Evolutionary conservation across 768 basidiomycete genomes (phyloP).

Genomic region (Mycena floridula): DNA sequence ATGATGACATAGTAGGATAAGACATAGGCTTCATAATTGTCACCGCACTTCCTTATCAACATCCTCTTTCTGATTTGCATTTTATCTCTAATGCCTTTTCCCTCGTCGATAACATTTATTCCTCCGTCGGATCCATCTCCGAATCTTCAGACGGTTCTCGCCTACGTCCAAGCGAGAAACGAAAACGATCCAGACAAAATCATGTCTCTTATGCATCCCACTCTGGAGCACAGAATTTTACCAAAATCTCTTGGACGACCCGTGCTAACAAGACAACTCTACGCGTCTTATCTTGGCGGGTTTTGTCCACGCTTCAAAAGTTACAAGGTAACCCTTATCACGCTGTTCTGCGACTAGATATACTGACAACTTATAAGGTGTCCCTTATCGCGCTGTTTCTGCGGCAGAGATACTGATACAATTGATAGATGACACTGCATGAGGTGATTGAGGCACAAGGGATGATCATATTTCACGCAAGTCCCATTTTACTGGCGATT

Average conservation of each 20-base stretch:
- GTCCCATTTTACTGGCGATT: constrained; percentile 5
- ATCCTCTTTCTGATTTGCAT: no score
- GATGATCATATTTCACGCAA: constrained; percentile 24
- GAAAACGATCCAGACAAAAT: constrained; percentile 16
- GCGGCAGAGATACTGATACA: neutral
- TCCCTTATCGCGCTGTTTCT: constrained; percentile 4
- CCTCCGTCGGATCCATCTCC: constrained; percentile 24
- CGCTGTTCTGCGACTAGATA: neutral
- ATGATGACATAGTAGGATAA: neutral
- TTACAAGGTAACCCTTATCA: constrained; percentile 20
- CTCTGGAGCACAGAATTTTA: constrained; percentile 28
- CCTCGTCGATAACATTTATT: constrained; percentile 12
- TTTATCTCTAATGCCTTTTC: constrained; percentile 1
- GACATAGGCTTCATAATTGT: no score
- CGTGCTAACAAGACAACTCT: constrained; percentile 28
- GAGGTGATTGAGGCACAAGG: constrained; percentile 27
- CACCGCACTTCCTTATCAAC: no score
- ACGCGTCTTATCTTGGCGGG: constrained; percentile 22
- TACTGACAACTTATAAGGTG: constrained; percentile 18
- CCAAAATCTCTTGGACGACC: constrained; percentile 27
- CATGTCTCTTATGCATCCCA: constrained; percentile 24
- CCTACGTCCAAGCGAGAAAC: constrained; percentile 25
- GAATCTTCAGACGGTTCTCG: constrained; percentile 27
- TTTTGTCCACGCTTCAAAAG: constrained; percentile 20
- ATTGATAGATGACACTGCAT: constrained; percentile 18